Evolutionary conservation across 2,329 filamentous ascomycete genomes (phyloP).

Genomic region (Colletotrichum destructivum): DNA sequence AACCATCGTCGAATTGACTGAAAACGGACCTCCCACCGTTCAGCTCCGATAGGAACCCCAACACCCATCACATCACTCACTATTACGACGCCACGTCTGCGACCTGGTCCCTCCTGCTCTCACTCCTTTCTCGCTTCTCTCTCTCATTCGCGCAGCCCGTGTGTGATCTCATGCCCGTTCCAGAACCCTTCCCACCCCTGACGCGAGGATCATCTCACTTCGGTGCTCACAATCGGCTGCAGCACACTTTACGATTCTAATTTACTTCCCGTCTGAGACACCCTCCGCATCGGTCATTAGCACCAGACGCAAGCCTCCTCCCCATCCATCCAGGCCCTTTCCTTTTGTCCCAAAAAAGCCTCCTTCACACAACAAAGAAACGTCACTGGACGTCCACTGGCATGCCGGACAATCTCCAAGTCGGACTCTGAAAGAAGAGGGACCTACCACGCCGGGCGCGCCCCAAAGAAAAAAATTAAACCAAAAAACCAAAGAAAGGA

Average conservation of each 20-base stretch:
- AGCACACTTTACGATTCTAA: neutral
- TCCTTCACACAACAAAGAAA: neutral
- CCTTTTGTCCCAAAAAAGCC: no score
- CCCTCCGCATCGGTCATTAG: slow-evolving; percentile 27
- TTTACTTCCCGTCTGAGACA: slow-evolving; percentile 40
- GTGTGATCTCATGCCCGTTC: slow-evolving; percentile 23
- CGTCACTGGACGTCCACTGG: slow-evolving; percentile 20
- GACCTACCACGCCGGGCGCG: neutral
- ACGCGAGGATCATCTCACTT: slow-evolving; percentile 5
- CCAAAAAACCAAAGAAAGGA: neutral
- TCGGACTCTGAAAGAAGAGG: neutral
- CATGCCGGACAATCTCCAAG: slow-evolving; percentile 19
- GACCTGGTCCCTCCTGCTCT: slow-evolving; percentile 8
- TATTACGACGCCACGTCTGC: slow-evolving; percentile 14
- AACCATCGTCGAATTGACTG: slow-evolving; percentile 24
- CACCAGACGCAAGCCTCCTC: neutral
- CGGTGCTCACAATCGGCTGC: neutral
- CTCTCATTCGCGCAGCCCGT: neutral
- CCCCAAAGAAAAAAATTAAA: neutral
- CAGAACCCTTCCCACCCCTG: neutral
- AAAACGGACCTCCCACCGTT: slow-evolving; percentile 16
- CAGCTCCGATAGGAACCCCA: slow-evolving; percentile 1
- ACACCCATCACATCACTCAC: neutral
- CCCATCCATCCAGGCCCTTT: neutral
- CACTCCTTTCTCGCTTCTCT: neutral